A percentile compares a stretch with the other conserved stretches of the same genome.
Evolutionary conservation across 177 flowering plant genomes (phyloP).

Genomic region (Tripterygium wilfordii): DNA sequence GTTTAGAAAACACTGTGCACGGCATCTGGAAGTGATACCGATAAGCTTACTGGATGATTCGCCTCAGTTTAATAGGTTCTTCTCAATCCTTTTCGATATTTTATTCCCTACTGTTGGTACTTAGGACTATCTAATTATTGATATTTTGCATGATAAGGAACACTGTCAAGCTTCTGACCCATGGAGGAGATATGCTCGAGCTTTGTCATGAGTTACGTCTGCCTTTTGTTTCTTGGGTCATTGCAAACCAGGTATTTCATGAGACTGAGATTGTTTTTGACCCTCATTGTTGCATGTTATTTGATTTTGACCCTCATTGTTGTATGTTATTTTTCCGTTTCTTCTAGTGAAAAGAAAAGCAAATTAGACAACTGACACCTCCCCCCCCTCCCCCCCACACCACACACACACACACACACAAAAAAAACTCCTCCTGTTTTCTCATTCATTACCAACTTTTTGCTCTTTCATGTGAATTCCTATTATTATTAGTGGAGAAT

Average conservation of each 20-base stretch:
- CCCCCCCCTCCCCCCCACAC: no score
- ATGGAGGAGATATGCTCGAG: constrained; percentile 88
- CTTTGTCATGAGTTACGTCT: constrained; percentile 83
- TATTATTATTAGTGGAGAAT: no score
- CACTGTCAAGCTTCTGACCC: constrained; percentile 70
- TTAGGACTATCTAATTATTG: constrained; percentile 11
- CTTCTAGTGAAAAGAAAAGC: no score
- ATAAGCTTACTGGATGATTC: constrained; percentile 58
- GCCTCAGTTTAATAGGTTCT: constrained; percentile 50
- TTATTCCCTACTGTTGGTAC: not conserved
- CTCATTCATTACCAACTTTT: no score
- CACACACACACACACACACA: no score
- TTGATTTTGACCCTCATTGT: not conserved
- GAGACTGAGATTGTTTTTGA: no score
- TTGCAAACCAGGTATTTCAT: constrained; percentile 65
- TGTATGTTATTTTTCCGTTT: not conserved
- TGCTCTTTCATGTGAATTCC: no score
- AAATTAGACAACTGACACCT: no score
- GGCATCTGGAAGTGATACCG: constrained; percentile 62
- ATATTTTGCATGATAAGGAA: constrained; percentile 39
- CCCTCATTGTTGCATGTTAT: not conserved
- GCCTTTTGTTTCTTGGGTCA: constrained; percentile 74
- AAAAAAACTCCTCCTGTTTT: no score
- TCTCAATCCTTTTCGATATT: not conserved
- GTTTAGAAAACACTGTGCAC: constrained; percentile 73